These are phyloP conservation scores for Clarireedia sp. DNA, from an alignment of 2,329 filamentous ascomycete species.

Conservation along the genomic window DNA sequence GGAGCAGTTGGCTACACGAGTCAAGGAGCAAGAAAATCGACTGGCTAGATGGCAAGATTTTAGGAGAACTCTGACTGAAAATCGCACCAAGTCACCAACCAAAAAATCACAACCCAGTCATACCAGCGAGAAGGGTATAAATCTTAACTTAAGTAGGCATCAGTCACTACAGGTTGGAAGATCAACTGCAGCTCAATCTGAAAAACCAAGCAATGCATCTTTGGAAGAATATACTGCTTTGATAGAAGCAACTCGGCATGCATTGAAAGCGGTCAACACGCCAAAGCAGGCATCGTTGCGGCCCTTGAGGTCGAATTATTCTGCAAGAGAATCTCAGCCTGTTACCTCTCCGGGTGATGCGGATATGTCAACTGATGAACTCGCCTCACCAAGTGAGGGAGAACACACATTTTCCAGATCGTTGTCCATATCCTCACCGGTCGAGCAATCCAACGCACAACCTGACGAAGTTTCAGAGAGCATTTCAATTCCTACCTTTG, in stretches of 20 bases:
- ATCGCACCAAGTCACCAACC: constrained; percentile 19
- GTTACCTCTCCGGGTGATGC: constrained; percentile 12
- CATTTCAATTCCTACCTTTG: background rate
- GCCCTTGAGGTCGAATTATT: no score
- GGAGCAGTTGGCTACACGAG: constrained; percentile 61
- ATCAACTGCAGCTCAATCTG: constrained; percentile 24
- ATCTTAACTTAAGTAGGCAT: constrained; percentile 48
- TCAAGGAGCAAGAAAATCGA: constrained; percentile 58
- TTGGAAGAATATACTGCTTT: constrained; percentile 25
- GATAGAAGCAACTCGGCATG: constrained; percentile 24
- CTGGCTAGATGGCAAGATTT: constrained; percentile 70
- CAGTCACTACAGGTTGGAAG: constrained; percentile 39
- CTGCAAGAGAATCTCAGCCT: no score
- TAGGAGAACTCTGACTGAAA: constrained; percentile 32
- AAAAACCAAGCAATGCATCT: constrained; percentile 6
- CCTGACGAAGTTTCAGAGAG: background rate
- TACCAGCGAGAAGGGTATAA: constrained; percentile 29
- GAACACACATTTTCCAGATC: no score
- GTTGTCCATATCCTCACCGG: no score
- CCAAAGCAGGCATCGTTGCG: constrained; percentile 1
- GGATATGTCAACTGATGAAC: background rate
- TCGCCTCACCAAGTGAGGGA: no score
- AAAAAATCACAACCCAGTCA: constrained; percentile 11
- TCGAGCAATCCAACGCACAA: no score
- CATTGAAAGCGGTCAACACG: constrained; percentile 26